These are phyloP conservation scores for Pouteria campechiana DNA, from an alignment of 179 eudicot genomes.

Conservation along the genomic window DNA sequence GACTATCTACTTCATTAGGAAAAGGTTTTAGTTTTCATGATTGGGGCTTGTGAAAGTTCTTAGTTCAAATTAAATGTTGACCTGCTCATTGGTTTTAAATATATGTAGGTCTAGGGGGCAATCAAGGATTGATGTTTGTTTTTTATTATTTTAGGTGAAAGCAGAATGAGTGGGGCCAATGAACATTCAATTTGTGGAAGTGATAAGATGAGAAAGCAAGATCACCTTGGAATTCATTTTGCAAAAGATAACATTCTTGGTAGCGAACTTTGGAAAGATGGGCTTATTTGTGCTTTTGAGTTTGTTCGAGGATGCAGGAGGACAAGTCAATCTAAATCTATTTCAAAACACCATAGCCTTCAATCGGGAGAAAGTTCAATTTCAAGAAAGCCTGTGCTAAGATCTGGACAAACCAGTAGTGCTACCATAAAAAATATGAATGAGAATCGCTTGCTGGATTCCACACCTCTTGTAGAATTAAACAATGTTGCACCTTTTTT, in stretches of 20 bases:
- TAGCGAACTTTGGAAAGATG: conserved; percentile 75
- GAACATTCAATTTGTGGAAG: conserved; percentile 14
- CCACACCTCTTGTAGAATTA: conserved; percentile 23
- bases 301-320: conserved; percentile 47
- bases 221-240: conserved; percentile 22
- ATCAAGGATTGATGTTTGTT: neutral
- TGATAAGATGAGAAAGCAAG: conserved; percentile 21
- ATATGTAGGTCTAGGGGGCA: too few species aligned
- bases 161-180: conserved; percentile 21
- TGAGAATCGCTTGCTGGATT: conserved; percentile 17
- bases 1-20: too few species aligned
- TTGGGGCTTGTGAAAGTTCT: too few species aligned
- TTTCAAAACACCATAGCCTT: conserved; percentile 16
- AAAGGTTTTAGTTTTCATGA: too few species aligned
- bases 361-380: conserved; percentile 19
- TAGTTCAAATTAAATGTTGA: too few species aligned
- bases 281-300: conserved; percentile 91
- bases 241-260: conserved; percentile 42
- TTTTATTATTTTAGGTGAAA: neutral
- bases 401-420: conserved; percentile 14
- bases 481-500: too few species aligned
- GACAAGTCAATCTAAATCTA: conserved; percentile 22
- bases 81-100: too few species aligned
- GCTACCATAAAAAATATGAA: conserved; percentile 13
- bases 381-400: conserved; percentile 18